Percentiles rank a stretch among this genome's conserved stretches.
phyloP scores from a whole-genome alignment of 225 moss, liverwort and hornwort genomes.

The Takakia lepidozioides region DNA sequence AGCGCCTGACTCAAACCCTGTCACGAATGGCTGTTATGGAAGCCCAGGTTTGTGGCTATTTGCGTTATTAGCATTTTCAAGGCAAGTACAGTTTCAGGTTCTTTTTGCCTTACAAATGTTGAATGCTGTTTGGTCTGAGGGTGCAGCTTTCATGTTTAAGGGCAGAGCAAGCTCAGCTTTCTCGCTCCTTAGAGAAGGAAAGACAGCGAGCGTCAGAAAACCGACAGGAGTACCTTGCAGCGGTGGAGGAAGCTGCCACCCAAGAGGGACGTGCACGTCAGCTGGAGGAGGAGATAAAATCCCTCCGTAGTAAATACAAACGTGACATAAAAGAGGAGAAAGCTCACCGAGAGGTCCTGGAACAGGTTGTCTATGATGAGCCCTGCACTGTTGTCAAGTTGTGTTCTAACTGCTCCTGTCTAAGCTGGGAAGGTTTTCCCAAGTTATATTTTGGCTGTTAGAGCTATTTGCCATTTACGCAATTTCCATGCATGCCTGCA shows the following conservation, averaged over 20 bases:
- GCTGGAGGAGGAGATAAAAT: slow-evolving; percentile 78
- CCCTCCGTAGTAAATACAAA: slow-evolving; percentile 54
- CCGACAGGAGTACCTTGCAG: slow-evolving; percentile 85
- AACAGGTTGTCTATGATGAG: slow-evolving; percentile 50
- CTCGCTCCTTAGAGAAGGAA: slow-evolving; percentile 94
- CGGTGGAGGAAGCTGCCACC: slow-evolving; percentile 72
- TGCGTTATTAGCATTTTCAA: background rate
- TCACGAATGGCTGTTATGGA: slow-evolving; percentile 99
- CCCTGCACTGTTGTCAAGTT: no score
- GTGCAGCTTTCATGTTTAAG: slow-evolving; percentile 66
- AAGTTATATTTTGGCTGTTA: no score
- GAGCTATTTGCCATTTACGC: no score
- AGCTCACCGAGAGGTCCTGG: slow-evolving; percentile 76
- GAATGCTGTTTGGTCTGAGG: no score
- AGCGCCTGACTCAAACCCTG: slow-evolving; percentile 82
- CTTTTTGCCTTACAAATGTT: no score
- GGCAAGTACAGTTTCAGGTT: no score
- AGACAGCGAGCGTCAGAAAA: slow-evolving; percentile 90
- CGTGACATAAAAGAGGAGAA: slow-evolving; percentile 78
- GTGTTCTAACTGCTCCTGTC: no score
- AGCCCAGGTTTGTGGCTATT: slow-evolving; percentile 49
- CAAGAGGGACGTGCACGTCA: slow-evolving; percentile 87
- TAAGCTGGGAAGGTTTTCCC: no score
- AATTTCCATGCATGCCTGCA: no score
- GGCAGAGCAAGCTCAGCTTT: slow-evolving; percentile 84